A percentile compares a stretch with the other conserved stretches of the same genome.
Conservation (phyloP, 768 basidiomycete species). For the Boletus patriciae region DNA sequence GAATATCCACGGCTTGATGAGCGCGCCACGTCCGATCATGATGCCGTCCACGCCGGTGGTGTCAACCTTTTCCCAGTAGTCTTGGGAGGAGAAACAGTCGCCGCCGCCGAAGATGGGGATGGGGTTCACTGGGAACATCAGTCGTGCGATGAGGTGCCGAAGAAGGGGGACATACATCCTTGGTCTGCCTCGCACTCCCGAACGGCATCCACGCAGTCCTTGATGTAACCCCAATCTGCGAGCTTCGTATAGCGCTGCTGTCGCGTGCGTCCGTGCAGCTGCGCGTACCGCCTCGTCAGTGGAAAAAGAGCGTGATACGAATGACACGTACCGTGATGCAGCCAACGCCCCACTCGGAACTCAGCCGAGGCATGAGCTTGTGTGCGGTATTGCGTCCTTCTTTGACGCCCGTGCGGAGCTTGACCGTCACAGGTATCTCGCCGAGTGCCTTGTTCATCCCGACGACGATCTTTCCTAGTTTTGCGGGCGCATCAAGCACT, state of each 20-base stretch:
- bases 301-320: background rate
- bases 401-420: constrained; percentile 91
- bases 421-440: constrained; percentile 87
- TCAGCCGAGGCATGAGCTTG: constrained; percentile 84
- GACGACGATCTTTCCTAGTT: constrained; percentile 80
- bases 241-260: constrained; percentile 92
- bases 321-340: constrained; percentile 42
- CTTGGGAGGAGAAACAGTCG: constrained; percentile 87
- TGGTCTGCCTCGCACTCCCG: constrained; percentile 69
- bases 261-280: constrained; percentile 95
- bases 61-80: constrained; percentile 77
- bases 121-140: constrained; percentile 54
- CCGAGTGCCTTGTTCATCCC: constrained; percentile 93
- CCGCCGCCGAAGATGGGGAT: constrained; percentile 98
- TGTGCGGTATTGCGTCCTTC: constrained; percentile 85
- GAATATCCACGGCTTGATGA: constrained; percentile 97
- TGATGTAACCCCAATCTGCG: constrained; percentile 95
- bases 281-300: background rate
- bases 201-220: constrained; percentile 79
- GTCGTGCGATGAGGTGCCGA: background rate
- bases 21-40: constrained; percentile 92
- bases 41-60: constrained; percentile 88
- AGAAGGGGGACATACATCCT: constrained; percentile 49
- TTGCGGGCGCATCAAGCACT: constrained; percentile 84
- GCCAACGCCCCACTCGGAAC: constrained; percentile 46